Evolutionary conservation across 139 green algal genomes (phyloP), one percentile per base, ranked within the genome.

Genomic region (Micromonas pusilla): DNA sequence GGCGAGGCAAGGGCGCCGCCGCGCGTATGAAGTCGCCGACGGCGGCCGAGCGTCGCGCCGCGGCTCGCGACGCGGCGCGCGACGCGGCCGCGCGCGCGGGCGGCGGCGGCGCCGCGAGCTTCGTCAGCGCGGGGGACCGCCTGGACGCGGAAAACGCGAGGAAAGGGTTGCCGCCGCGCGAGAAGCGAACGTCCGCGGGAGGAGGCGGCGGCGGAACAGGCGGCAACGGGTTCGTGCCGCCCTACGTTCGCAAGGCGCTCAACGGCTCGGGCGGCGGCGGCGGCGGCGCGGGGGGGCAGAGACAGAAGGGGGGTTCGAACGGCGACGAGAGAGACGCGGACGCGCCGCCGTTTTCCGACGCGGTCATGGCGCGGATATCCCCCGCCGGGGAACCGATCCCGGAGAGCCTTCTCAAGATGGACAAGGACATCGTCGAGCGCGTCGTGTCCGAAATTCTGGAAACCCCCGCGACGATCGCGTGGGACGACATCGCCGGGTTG

Each of bases 401-500:
- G 13, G 76, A 81, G 36, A 38, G 76, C 21, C 62, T 81, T 52
- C 23, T 66, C 0, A 67, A 67, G 38, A 53, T 81, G n/a, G 76
- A 76, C 16, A 33, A 32, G 16, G 66, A 81, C 1, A 70, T 81
- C 76, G 65, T 81, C 25, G 76, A 81, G 30, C 66, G 65, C 23
- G 64, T 81, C n/a, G 39, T 70, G 28, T 36, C 34, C 33, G 76
- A 81, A 20, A 68, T 74, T 72, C 26, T 83, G 34, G 60, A 67
- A 39, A 38, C n/a, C 34, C 45, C 32, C 21, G 64, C 21, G 23
- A 79, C 70, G 28, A 32, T 76, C 4, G 72, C 73, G 16, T 93
- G 88, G 88, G 84, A 87, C 1, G 89, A 92, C 81, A 92, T 95
- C 63, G 90, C 89, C 38, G 92, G 85, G 30, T 39, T 83, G 64